A percentile compares a stretch with the other conserved stretches of the same genome.
These are phyloP conservation scores for Rhododendron ferrugineum DNA, from an alignment of 148 eudicot genomes.

Conservation along the genomic window DNA sequence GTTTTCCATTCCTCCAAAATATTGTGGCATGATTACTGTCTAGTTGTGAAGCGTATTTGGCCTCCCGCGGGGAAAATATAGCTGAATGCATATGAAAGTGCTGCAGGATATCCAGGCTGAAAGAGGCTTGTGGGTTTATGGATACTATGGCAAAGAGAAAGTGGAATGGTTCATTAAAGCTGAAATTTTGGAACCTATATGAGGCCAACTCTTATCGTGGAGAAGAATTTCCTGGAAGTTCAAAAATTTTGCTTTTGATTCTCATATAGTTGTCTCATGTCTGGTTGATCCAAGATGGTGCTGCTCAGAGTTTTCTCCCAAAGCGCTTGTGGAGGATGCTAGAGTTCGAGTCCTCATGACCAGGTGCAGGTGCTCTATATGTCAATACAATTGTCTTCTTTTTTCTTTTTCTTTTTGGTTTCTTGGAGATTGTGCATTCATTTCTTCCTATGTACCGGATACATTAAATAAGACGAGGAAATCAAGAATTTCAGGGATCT, in stretches of 20 bases:
- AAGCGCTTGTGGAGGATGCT: neutral
- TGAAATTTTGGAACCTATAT: neutral
- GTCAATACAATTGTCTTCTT: neutral
- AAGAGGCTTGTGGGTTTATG: neutral
- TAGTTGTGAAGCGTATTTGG: neutral
- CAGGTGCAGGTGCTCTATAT: neutral
- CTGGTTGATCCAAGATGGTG: neutral
- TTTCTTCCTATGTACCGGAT: neutral
- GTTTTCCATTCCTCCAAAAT: neutral
- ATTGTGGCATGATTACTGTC: neutral
- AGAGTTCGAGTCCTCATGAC: neutral
- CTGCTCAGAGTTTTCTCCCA: neutral
- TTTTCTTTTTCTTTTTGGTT: neutral
- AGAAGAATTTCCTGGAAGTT: neutral
- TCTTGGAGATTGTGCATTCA: neutral
- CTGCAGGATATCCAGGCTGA: neutral
- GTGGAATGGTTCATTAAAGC: neutral
- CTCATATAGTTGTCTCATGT: neutral
- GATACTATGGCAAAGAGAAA: neutral
- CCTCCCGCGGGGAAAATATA: neutral
- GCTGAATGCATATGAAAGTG: neutral
- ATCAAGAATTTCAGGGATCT: neutral
- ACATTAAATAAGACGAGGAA: neutral
- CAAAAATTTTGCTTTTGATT: neutral
- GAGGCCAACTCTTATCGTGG: neutral